A percentile compares a stretch with the other conserved stretches of the same genome.
phyloP scores from a whole-genome alignment of 2,329 filamentous ascomycete genomes.

The Neopestalotiopsis sp. region DNA sequence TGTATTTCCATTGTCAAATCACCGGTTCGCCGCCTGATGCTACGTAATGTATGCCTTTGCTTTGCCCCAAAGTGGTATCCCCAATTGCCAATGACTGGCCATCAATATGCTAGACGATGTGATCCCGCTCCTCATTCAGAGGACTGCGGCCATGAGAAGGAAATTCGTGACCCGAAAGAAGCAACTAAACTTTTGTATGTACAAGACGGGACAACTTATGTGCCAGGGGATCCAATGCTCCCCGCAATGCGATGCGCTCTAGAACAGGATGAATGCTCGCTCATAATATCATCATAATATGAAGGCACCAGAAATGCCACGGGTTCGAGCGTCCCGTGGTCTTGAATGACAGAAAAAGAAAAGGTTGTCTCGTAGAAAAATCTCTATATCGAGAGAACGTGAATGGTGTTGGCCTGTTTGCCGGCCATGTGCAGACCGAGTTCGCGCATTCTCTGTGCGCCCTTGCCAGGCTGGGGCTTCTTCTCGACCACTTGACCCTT shows the following conservation, averaged over 20 bases:
- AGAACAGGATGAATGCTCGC: conserved; percentile 15
- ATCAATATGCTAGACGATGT: conserved; percentile 15
- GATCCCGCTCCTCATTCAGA: conserved; percentile 9
- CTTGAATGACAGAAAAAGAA: not conserved
- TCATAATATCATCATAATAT: conserved; percentile 1
- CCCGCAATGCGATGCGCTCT: conserved; percentile 3
- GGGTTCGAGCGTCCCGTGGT: not conserved
- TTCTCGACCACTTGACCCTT: conserved; percentile 69
- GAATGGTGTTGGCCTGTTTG: conserved; percentile 75
- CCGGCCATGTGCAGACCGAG: conserved; percentile 89
- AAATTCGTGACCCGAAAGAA: conserved; percentile 15
- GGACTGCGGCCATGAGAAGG: conserved; percentile 17
- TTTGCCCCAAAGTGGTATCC: conserved; percentile 22
- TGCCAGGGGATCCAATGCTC: conserved; percentile 3
- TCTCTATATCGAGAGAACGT: conserved; percentile 74
- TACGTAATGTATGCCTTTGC: conserved; percentile 14
- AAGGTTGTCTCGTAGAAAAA: not conserved
- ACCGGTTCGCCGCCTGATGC: conserved; percentile 24
- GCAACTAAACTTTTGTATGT: conserved; percentile 12
- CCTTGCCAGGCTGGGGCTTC: conserved; percentile 80
- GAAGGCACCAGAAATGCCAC: conserved; percentile 9
- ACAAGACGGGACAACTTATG: conserved; percentile 5
- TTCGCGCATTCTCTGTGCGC: conserved; percentile 91
- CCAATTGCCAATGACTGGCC: conserved; percentile 18
- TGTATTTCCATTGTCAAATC: conserved; percentile 20